These are phyloP conservation scores for Candida tibetensis DNA, from an alignment of 805 yeast genomes.

Conservation along the genomic window DNA sequence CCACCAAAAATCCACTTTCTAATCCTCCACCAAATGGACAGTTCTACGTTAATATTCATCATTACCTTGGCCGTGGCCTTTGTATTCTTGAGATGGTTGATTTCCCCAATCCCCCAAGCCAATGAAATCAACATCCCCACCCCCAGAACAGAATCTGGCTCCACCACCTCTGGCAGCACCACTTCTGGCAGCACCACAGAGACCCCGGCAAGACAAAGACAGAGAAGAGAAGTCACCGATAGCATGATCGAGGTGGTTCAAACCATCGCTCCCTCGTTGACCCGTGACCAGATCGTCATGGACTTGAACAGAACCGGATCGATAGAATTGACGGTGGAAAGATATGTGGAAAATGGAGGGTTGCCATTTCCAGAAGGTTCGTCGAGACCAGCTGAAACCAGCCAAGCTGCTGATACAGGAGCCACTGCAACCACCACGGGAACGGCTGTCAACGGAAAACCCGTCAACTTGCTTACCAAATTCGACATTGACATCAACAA, in stretches of 20 bases:
- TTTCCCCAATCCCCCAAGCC: constrained; percentile 53
- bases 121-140: constrained; percentile 12
- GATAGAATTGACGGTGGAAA: constrained; percentile 76
- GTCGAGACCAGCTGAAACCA: constrained; percentile 5
- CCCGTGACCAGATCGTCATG: constrained; percentile 65
- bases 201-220: constrained; percentile 11
- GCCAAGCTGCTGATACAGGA: constrained; percentile 5
- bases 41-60: constrained; percentile 51
- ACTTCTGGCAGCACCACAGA: constrained; percentile 11
- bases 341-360: constrained; percentile 57
- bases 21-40: constrained; percentile 39
- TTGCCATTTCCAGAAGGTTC: constrained; percentile 56
- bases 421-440: constrained; percentile 5
- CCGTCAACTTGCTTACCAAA: constrained; percentile 33
- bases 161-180: constrained; percentile 10
- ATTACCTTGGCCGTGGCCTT: constrained; percentile 51
- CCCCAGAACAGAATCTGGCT: constrained; percentile 4
- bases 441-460: constrained; percentile 1
- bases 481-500: constrained; percentile 36
- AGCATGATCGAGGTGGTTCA: constrained; percentile 86
- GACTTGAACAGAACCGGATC: constrained; percentile 77
- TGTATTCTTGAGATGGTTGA: constrained; percentile 62
- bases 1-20: too few relatives aligned
- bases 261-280: constrained; percentile 72
- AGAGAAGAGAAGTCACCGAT: constrained; percentile 51